Conservation (phyloP, 1,139 yeast species). For the Sugiyamaella novakii region DNA sequence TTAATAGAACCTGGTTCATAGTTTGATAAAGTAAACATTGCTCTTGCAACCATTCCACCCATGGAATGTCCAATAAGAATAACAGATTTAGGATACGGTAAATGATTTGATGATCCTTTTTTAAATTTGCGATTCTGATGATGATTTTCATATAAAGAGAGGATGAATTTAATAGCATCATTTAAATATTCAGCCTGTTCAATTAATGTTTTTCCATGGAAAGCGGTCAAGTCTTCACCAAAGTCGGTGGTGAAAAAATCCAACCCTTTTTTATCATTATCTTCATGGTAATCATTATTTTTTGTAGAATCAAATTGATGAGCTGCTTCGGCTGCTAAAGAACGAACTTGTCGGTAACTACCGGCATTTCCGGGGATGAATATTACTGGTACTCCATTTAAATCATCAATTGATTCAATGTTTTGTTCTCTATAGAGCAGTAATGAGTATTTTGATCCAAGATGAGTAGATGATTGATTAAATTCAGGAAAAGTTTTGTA, state of each 20-base stretch:
- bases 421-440: constrained; percentile 59
- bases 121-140: constrained; percentile 18
- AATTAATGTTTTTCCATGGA: constrained; percentile 88
- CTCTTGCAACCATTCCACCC: constrained; percentile 85
- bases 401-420: constrained; percentile 45
- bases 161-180: constrained; percentile 78
- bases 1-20: constrained; percentile 66
- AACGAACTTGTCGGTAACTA: constrained; percentile 74
- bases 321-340: constrained; percentile 74
- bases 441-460: constrained; percentile 73
- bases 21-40: constrained; percentile 72
- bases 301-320: constrained; percentile 48
- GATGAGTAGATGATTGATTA: constrained; percentile 64
- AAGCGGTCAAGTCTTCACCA: constrained; percentile 94
- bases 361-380: constrained; percentile 93
- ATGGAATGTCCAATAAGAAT: constrained; percentile 72
- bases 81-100: constrained; percentile 53
- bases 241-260: constrained; percentile 92
- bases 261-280: constrained; percentile 44
- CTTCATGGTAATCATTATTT: constrained; percentile 33
- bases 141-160: constrained; percentile 57
- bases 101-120: background rate
- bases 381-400: constrained; percentile 72
- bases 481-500: constrained; percentile 71
- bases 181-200: constrained; percentile 94